These are phyloP conservation scores for Osmanthus fragrans DNA, from an alignment of 257 asterid genomes.

Conservation along the genomic window DNA sequence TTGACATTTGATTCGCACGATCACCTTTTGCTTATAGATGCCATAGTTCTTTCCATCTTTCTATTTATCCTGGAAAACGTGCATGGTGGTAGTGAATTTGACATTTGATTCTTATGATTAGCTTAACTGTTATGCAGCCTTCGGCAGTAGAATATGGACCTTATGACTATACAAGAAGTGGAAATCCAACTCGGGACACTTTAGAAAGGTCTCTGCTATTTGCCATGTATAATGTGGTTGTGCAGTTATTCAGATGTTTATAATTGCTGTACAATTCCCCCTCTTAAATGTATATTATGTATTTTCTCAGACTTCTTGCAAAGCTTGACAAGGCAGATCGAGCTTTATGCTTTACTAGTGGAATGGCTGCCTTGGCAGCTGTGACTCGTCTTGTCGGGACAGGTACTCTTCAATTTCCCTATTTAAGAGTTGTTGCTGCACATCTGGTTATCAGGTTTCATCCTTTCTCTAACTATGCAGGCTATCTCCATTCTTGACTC, in stretches of 20 bases:
- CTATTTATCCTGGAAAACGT: not conserved
- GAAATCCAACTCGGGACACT: conserved; percentile 92
- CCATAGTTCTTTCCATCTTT: not conserved
- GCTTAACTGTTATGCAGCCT: conserved; percentile 55
- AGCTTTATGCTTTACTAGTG: conserved; percentile 93
- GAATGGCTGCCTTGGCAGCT: conserved; percentile 97
- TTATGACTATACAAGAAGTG: conserved; percentile 96
- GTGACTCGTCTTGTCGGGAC: conserved; percentile 77
- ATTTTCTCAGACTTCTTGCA: conserved; percentile 69
- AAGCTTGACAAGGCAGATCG: conserved; percentile 90
- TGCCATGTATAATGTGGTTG: conserved; percentile 13
- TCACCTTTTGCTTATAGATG: not conserved
- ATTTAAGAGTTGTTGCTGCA: conserved; percentile 7
- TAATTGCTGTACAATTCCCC: not conserved
- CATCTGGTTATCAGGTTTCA: not conserved
- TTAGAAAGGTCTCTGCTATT: conserved; percentile 66
- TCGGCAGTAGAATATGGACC: conserved; percentile 76
- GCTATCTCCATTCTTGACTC: not conserved
- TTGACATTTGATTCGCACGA: not conserved
- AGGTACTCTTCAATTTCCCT: conserved; percentile 41
- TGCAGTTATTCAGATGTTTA: not conserved
- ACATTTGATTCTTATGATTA: not conserved
- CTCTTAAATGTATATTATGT: conserved; percentile 14
- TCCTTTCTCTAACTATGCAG: not conserved
- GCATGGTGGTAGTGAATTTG: not conserved